Percentiles rank a stretch among this genome's conserved stretches.
phyloP scores from a whole-genome alignment of 345 rosid genomes.

The Gossypioides kirkii region DNA sequence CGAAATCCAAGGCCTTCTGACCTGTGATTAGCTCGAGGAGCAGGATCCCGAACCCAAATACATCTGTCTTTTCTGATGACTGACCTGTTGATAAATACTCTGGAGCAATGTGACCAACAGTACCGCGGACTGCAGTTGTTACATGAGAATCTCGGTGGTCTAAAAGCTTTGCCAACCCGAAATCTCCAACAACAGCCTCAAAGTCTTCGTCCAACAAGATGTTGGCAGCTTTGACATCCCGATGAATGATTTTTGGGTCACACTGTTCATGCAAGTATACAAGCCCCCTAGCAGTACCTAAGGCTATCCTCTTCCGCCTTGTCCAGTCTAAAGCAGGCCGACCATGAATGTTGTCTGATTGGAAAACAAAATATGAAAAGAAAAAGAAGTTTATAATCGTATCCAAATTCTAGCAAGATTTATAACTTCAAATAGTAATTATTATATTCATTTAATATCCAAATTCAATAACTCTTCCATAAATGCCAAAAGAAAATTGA shows the following conservation, averaged over 20 bases:
- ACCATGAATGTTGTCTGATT: slow-evolving; percentile 56
- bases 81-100: slow-evolving; percentile 8
- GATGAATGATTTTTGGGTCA: slow-evolving; percentile 6
- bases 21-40: slow-evolving; percentile 93
- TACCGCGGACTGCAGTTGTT: slow-evolving; percentile 93
- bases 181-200: slow-evolving; percentile 98
- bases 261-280: slow-evolving; percentile 67
- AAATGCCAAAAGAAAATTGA: not conserved
- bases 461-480: not conserved
- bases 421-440: not conserved
- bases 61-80: slow-evolving; percentile 3
- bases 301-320: slow-evolving; percentile 72
- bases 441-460: not conserved
- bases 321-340: slow-evolving; percentile 84
- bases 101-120: slow-evolving; percentile 65
- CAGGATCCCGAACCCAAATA: slow-evolving; percentile 83
- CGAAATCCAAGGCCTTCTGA: slow-evolving; percentile 83
- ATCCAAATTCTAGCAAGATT: slow-evolving; percentile 4
- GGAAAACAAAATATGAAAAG: not conserved
- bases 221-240: slow-evolving; percentile 3
- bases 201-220: slow-evolving; percentile 23
- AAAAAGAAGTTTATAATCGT: not conserved
- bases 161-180: slow-evolving; percentile 91
- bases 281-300: slow-evolving; percentile 87
- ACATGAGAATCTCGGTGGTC: slow-evolving; percentile 94